These are phyloP conservation scores for Annona squamosa DNA, from an alignment of 164 flowering plant species.

Conservation along the genomic window DNA sequence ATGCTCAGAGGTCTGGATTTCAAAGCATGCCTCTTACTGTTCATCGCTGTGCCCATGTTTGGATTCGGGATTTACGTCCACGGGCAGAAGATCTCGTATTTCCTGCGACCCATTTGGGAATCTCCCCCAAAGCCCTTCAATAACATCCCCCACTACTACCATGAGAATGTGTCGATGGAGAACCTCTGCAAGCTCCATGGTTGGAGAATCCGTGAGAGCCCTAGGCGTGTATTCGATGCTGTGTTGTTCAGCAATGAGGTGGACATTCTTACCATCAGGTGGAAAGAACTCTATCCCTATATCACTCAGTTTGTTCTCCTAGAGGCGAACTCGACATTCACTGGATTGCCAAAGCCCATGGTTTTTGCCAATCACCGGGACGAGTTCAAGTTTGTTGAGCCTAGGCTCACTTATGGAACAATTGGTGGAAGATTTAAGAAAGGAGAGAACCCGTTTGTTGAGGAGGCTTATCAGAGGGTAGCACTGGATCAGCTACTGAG, in stretches of 20 bases:
- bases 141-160: slow-evolving; percentile 65
- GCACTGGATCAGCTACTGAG: slow-evolving; percentile 77
- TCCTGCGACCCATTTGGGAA: slow-evolving; percentile 86
- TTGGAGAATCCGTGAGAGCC: slow-evolving; percentile 76
- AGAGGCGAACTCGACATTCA: slow-evolving; percentile 87
- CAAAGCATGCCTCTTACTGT: slow-evolving; percentile 38
- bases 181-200: slow-evolving; percentile 85
- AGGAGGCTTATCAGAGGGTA: slow-evolving; percentile 84
- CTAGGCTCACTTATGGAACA: slow-evolving; percentile 66
- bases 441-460: slow-evolving; percentile 86
- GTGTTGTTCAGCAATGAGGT: slow-evolving; percentile 79
- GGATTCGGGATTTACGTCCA: slow-evolving; percentile 52
- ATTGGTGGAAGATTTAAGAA: slow-evolving; percentile 71
- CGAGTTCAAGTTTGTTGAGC: slow-evolving; percentile 53
- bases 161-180: slow-evolving; percentile 74
- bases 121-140: slow-evolving; percentile 79
- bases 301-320: slow-evolving; percentile 78
- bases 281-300: slow-evolving; percentile 82
- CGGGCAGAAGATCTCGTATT: slow-evolving; percentile 72
- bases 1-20: slow-evolving; percentile 59
- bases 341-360: slow-evolving; percentile 60
- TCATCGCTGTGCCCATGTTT: slow-evolving; percentile 45
- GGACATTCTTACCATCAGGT: slow-evolving; percentile 68
- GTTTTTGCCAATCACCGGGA: slow-evolving; percentile 45
- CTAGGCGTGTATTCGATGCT: slow-evolving; percentile 82